Conservation (phyloP, 2,329 filamentous ascomycete genomes). For the Drechslerella dactyloides region DNA sequence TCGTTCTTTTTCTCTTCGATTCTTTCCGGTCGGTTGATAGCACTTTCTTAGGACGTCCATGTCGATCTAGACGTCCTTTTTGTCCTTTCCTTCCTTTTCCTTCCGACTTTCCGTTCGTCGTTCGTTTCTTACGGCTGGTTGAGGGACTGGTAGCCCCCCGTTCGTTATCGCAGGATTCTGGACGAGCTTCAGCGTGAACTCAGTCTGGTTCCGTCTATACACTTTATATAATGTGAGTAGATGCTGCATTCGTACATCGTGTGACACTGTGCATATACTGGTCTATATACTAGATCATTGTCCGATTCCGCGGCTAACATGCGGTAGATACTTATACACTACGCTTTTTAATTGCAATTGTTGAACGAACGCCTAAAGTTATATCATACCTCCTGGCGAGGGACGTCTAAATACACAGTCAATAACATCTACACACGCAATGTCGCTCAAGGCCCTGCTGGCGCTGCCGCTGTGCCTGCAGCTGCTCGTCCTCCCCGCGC, state of each 20-base stretch:
- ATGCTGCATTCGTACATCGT: not conserved
- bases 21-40: too few species aligned
- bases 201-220: conserved; percentile 17
- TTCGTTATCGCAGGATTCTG: conserved; percentile 11
- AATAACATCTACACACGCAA: conserved; percentile 31
- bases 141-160: conserved; percentile 43
- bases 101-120: not conserved
- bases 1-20: conserved; percentile 7
- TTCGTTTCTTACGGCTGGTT: conserved; percentile 46
- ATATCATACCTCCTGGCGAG: conserved; percentile 41
- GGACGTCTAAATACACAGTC: conserved; percentile 19
- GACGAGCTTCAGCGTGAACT: conserved; percentile 17
- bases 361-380: conserved; percentile 3
- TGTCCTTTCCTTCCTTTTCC: not conserved
- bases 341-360: conserved; percentile 7
- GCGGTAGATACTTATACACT: not conserved
- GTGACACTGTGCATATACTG: not conserved
- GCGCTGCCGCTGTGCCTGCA: conserved; percentile 41
- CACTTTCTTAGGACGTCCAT: not conserved
- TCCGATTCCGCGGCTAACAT: not conserved
- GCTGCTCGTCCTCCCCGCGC: conserved; percentile 31
- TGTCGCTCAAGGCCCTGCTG: conserved; percentile 27
- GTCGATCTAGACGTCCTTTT: not conserved
- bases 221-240: not conserved
- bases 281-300: not conserved